Percentiles rank a stretch among this genome's conserved stretches.
phyloP scores from a whole-genome alignment of 2,329 filamentous ascomycete genomes.

The Teratosphaeria viscida region DNA sequence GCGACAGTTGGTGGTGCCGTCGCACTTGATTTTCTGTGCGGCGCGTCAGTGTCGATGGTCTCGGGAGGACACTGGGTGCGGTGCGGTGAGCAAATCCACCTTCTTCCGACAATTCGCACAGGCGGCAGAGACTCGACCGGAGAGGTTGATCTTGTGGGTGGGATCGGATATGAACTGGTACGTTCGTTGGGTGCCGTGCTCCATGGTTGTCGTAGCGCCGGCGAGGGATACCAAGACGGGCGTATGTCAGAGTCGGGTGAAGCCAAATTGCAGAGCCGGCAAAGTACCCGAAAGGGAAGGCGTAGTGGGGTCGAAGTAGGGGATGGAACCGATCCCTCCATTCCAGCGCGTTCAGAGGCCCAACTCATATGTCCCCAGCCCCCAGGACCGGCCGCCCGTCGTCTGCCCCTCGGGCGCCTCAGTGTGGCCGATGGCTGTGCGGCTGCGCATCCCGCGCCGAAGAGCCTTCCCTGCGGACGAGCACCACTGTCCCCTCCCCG shows the following conservation, averaged over 20 bases:
- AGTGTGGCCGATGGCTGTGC: background rate
- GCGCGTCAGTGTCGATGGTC: background rate
- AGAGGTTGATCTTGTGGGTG: slow-evolving; percentile 19
- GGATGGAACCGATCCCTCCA: background rate
- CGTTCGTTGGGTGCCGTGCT: background rate
- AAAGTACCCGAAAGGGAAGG: background rate
- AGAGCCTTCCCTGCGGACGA: background rate
- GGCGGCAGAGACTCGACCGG: slow-evolving; percentile 17
- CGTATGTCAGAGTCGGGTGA: background rate
- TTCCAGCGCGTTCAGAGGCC: background rate
- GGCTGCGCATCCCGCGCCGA: background rate
- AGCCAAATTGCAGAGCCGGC: background rate
- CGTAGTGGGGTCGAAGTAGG: background rate
- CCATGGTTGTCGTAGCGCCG: background rate
- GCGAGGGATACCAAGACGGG: background rate
- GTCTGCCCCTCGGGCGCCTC: no score
- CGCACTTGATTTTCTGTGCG: slow-evolving; percentile 6
- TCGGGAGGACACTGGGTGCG: background rate
- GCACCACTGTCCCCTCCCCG: background rate
- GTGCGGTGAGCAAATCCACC: slow-evolving; percentile 8
- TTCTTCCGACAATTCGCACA: slow-evolving; percentile 18
- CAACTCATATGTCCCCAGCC: background rate
- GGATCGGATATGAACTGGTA: slow-evolving; percentile 18
- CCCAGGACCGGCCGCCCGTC: no score
- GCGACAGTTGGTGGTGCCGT: slow-evolving; percentile 13